Percentiles rank a stretch among this genome's conserved stretches.
Conservation (phyloP, 306 rosid genomes). For the Prunus fruticosa region DNA sequence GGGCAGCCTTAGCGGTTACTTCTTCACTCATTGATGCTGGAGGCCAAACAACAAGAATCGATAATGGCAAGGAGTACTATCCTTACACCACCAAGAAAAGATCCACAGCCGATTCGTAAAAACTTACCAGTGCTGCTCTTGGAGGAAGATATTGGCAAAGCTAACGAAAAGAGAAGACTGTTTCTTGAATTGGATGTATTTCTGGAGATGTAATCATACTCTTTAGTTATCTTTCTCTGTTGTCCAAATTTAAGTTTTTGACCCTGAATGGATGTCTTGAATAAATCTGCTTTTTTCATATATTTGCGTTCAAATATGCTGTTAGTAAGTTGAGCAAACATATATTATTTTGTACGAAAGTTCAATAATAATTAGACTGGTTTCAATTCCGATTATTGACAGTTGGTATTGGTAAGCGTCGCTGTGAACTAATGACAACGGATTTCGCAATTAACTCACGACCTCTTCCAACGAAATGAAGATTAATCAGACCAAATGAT, state of each 20-base stretch:
- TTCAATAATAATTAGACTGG: background rate
- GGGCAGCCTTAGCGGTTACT: slow-evolving; percentile 82
- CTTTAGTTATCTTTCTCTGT: slow-evolving; percentile 13
- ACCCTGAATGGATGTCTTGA: slow-evolving; percentile 35
- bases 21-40: slow-evolving; percentile 71
- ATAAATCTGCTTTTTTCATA: slow-evolving; percentile 31
- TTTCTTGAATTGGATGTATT: slow-evolving; percentile 36
- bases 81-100: slow-evolving; percentile 92
- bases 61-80: slow-evolving; percentile 77
- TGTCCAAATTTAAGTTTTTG: slow-evolving; percentile 36
- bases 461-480: no score
- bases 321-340: background rate
- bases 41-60: slow-evolving; percentile 76
- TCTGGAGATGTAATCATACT: slow-evolving; percentile 43
- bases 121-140: slow-evolving; percentile 9
- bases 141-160: slow-evolving; percentile 24
- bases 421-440: background rate
- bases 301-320: background rate
- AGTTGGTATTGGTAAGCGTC: background rate
- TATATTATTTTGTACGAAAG: background rate
- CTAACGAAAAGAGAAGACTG: slow-evolving; percentile 34
- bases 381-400: background rate
- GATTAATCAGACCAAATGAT: no score
- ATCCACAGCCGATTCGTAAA: slow-evolving; percentile 43
- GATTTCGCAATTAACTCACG: no score